Evolutionary conservation across 352 stramenopile genomes (phyloP).

Genomic region (Pythium phragmitis): DNA sequence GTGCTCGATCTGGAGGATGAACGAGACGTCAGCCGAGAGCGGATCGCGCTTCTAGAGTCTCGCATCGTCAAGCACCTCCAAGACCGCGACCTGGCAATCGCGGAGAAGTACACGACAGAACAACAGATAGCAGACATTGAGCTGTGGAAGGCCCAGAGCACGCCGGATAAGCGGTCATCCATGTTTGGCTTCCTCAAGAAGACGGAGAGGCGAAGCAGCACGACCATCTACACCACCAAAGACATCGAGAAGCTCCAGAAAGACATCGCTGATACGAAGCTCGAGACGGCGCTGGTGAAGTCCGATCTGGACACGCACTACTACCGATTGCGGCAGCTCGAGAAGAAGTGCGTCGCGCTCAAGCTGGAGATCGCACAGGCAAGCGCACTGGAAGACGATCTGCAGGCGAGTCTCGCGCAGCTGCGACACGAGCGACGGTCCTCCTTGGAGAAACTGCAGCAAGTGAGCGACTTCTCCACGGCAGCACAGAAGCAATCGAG

Average conservation of each 20-base stretch:
- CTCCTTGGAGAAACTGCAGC: conserved; percentile 54
- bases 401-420: conserved; percentile 55
- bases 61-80: conserved; percentile 74
- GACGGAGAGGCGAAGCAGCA: conserved; percentile 7
- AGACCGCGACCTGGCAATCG: conserved; percentile 67
- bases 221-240: conserved; percentile 36
- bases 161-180: conserved; percentile 26
- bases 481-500: conserved; percentile 19
- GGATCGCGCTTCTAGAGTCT: conserved; percentile 62
- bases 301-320: conserved; percentile 60
- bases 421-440: conserved; percentile 40
- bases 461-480: conserved; percentile 54
- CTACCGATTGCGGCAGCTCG: conserved; percentile 52
- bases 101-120: conserved; percentile 67
- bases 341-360: conserved; percentile 54
- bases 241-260: conserved; percentile 63
- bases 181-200: conserved; percentile 23
- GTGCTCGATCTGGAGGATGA: conserved; percentile 43
- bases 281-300: conserved; percentile 54
- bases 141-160: conserved; percentile 42
- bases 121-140: conserved; percentile 65
- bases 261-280: conserved; percentile 66
- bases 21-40: conserved; percentile 39
- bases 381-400: conserved; percentile 60
- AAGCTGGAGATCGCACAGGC: conserved; percentile 70